These are phyloP conservation scores for Alternaria arborescens DNA, from an alignment of 2,329 filamentous ascomycete species.

Conservation along the genomic window DNA sequence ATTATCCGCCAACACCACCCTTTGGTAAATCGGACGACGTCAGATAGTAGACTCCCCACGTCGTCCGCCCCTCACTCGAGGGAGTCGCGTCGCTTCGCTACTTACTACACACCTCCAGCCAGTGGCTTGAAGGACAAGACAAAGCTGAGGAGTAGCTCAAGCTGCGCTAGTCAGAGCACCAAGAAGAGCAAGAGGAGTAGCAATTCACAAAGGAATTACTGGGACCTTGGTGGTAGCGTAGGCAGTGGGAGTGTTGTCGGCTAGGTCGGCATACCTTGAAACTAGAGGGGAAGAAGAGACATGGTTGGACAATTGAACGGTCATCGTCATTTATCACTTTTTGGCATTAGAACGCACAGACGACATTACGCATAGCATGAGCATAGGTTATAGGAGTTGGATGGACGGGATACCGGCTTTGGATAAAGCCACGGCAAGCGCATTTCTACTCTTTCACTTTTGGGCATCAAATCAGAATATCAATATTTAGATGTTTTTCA, in stretches of 20 bases:
- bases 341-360: constrained; percentile 1
- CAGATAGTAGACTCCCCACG: constrained; percentile 36
- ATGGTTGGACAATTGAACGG: background rate
- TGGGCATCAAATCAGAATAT: background rate
- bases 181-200: constrained; percentile 74
- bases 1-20: constrained; percentile 90
- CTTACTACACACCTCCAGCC: constrained; percentile 9
- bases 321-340: background rate
- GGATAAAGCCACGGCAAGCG: background rate
- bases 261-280: background rate
- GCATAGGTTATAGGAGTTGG: background rate
- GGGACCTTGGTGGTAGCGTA: constrained; percentile 85
- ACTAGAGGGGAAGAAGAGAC: background rate
- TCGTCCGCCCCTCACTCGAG: constrained; percentile 27
- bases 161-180: constrained; percentile 88
- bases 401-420: background rate
- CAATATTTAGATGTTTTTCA: background rate
- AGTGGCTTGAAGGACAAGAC: constrained; percentile 1
- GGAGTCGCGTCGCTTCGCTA: constrained; percentile 22
- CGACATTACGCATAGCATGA: constrained; percentile 1
- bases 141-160: constrained; percentile 59
- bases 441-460: background rate
- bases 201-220: constrained; percentile 83
- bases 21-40: constrained; percentile 68
- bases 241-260: constrained; percentile 67